A percentile compares a stretch with the other conserved stretches of the same genome.
These are phyloP conservation scores for Nakaseomyces delphensis DNA, from an alignment of 1,139 yeast species.

Conservation along the genomic window DNA sequence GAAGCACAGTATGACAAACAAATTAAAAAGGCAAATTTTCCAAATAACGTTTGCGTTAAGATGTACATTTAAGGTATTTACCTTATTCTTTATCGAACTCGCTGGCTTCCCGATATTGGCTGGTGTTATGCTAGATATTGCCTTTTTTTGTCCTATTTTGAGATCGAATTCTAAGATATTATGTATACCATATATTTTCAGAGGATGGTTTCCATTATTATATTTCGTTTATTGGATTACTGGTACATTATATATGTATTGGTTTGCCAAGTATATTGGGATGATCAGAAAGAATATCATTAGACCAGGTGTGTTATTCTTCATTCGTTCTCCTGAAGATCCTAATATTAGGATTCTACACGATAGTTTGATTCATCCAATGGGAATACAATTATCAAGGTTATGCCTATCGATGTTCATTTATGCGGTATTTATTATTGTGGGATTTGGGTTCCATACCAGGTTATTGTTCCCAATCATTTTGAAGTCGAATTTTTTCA, in stretches of 20 bases:
- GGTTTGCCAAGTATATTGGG: slow-evolving; percentile 78
- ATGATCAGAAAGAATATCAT: slow-evolving; percentile 66
- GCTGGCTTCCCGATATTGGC: slow-evolving; percentile 79
- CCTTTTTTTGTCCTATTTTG: slow-evolving; percentile 46
- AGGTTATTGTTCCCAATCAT: slow-evolving; percentile 36
- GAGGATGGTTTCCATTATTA: slow-evolving; percentile 21
- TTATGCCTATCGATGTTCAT: slow-evolving; percentile 68
- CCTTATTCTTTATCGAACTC: slow-evolving; percentile 70
- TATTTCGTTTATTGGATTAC: slow-evolving; percentile 50
- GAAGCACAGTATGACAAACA: slow-evolving; percentile 34
- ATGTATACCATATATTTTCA: slow-evolving; percentile 17
- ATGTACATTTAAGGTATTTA: slow-evolving; percentile 63
- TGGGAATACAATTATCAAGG: slow-evolving; percentile 61
- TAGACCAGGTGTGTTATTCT: slow-evolving; percentile 82
- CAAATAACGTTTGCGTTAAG: slow-evolving; percentile 46
- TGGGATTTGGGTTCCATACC: slow-evolving; percentile 58
- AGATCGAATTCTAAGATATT: slow-evolving; percentile 29
- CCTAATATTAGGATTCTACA: slow-evolving; percentile 84
- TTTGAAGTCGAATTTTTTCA: slow-evolving; percentile 21
- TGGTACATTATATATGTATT: slow-evolving; percentile 83
- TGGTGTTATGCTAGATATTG: slow-evolving; percentile 68
- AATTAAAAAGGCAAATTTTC: slow-evolving; percentile 38
- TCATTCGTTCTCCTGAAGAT: slow-evolving; percentile 90
- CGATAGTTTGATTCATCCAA: slow-evolving; percentile 75
- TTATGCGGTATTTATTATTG: slow-evolving; percentile 60